Base-by-base conservation (phyloP, 176 grass and related monocot species). In the Ananas comosus region DNA sequence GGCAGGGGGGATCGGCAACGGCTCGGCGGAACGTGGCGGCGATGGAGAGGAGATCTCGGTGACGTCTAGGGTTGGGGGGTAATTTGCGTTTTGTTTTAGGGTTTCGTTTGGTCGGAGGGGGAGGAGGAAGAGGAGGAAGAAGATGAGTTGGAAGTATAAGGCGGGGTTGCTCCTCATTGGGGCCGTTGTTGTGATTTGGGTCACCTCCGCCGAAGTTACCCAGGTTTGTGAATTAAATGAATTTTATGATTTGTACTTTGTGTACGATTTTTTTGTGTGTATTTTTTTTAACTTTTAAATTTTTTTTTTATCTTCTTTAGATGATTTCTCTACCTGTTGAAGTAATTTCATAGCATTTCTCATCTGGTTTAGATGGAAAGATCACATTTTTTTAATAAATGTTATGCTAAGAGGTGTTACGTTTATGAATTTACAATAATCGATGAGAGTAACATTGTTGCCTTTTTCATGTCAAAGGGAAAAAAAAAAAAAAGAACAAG, bases 181-280 rank as follows among this genome's bases (percentile, higher is more conserved):
- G 0, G 83, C 94, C 25, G 94, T 97, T 52, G 94, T 97, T 28
- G 59, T 97, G 2, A 97, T 97, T 47, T 97, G 94, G 94, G 94
- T 97, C 71, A 85, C 83, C 79, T 97, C 94, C n/a, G 94, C 94
- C 2, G 94, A 97, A 83, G 94, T 97, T 71, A 97, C 94, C 33
- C 94, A 97, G 94, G 94, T 85, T 7, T 10, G 17, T 56, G 2
- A 42, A 7, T 6, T 42, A 7, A 42, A 6, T 42, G 5, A 42
- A 42, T 42, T 5, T 42, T 42, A 27, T 27, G 33, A 42, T 42
- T 42, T 42, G 33, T 42, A 42, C 33, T 42, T 42, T 42, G 5
- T 42, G 33, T 42, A 42, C 33, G 6, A 42, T 42, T 42, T 42
- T 4, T 7, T 4, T 42, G 33, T 7, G 33, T 42, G 0, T 42